These are phyloP conservation scores for Dryas alaskensis DNA, from an alignment of 306 rosid species.

Conservation along the genomic window DNA sequence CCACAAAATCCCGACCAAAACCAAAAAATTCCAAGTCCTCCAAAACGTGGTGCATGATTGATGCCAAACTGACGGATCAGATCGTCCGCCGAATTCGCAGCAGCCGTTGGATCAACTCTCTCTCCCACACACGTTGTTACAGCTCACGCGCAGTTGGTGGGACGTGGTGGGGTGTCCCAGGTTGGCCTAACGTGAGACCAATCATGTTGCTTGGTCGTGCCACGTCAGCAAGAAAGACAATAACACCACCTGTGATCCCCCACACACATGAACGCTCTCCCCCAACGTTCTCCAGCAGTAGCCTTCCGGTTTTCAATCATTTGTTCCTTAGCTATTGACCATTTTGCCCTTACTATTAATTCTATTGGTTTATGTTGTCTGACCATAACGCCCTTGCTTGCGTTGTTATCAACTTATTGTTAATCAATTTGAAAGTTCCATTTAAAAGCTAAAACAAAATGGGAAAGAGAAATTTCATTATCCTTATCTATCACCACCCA, in stretches of 20 bases:
- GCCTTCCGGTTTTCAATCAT: conserved; percentile 43
- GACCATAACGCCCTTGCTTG: conserved; percentile 10
- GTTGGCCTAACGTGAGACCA: conserved; percentile 55
- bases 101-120: conserved; percentile 30
- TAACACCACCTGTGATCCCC: conserved; percentile 24
- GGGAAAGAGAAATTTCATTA: too few species aligned
- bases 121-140: conserved; percentile 53
- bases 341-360: conserved; percentile 32
- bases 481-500: conserved; percentile 10
- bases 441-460: too few species aligned
- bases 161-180: conserved; percentile 44
- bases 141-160: conserved; percentile 64
- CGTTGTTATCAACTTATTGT: too few species aligned
- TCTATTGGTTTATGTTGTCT: neutral
- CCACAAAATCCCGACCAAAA: conserved; percentile 41
- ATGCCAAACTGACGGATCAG: conserved; percentile 29
- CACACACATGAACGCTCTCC: conserved; percentile 12
- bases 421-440: too few species aligned
- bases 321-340: conserved; percentile 25
- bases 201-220: conserved; percentile 53
- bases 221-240: conserved; percentile 41
- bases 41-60: conserved; percentile 32
- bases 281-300: conserved; percentile 48
- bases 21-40: conserved; percentile 9
- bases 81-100: neutral